Base-by-base conservation (phyloP, 106 monocot genomes). In the Dendrobium nobile region DNA sequence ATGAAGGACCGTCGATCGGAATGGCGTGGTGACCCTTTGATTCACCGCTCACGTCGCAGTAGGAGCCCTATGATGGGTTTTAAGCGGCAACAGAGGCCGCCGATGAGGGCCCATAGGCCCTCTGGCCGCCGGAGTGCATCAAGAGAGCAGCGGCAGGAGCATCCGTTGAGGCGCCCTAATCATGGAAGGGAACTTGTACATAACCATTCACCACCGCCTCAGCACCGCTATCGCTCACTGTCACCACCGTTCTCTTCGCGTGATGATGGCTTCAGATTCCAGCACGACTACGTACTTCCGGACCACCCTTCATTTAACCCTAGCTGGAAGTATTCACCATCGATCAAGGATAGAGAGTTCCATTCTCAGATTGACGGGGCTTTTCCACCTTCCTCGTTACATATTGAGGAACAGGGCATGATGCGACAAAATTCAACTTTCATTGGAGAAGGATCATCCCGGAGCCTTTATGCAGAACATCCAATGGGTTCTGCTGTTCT, bases 361-460 rank as follows among this genome's bases (percentile, higher is more conserved):
- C 54, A 22, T 72, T 27, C 6, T 19, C 74, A 15, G 17, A 54
- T 78, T 43, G 58, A 17, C 20, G 72, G 28, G 2, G 44, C 44
- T 17, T 41, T 72, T 22, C 27, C 54, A 54, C 68, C 75, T 47
- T 79, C 82, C 7, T 77, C 81, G 7, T 59, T 83, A 9, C 18
- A 73, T 48, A 76, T 31, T 37, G 75, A 17, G 9, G 73, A 54
- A 15, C 84, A 79, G 20, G 75, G 75, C 1, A 67, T 81, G 56
- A 45, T 80, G 51, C 31, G 44, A 19, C 83, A 76, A 56, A 83
- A 74, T 9, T 77, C 86, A 0, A 16, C 82, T 5, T 79, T 78
- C 51, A n/a, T 73, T 76, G 82, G 86, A 33, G 86, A 83, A 65
- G 80, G 80, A 0, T 27, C 84, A 41, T n/a, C 76, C 44, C 77